Evolutionary conservation across 164 flowering plant species (phyloP), one percentile per base, ranked within the genome.

Genomic region (Stephania cephalantha): DNA sequence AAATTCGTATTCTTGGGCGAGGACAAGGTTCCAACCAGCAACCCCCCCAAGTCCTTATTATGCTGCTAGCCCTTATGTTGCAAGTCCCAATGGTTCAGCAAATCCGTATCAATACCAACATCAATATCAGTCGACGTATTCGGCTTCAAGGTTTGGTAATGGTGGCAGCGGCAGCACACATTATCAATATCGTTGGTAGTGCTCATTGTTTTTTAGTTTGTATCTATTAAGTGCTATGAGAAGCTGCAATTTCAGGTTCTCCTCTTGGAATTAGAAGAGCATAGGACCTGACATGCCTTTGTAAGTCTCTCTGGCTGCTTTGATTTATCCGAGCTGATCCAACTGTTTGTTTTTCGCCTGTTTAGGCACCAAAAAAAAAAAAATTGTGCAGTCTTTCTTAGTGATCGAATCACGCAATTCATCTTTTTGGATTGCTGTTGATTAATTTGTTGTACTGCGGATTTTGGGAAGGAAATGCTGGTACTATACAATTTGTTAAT

Each of bases 161-260:
- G 66, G 18, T 12, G 25, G 20, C 65, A 58, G 46, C 45, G n/a
- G 76, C 20, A 69, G 68, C 9, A 7, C 1, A 2, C 58, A 79
- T 70, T 79, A 82, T 80, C 82, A 70, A 69, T 66, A 86, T 77
- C 74, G 78, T 73, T 82, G 88, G 89, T 84, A 71, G 31, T 9
- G 18, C 20, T 20, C 44, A 55, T 12, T 6, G 50, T 35, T 50
- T 50, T 71, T 53, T 50, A 35, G 20, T 61, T 71, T 58, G 18
- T 74, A 13, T 17, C 42, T 35, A n/a, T 66, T 9, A 12, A 20
- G 48, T 20, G 18, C 35, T n/a, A 52, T 4, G 12, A 44, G 66
- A 15, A 29, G 18, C 46, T 22, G n/a, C 73, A 44, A 9, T 10
- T 3, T n/a, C 52, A 13, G 52, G 73, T 69, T 46, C 73, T 64